Evolutionary conservation across 164 flowering plant genomes (phyloP).

Genomic region (Platanus orientalis): DNA sequence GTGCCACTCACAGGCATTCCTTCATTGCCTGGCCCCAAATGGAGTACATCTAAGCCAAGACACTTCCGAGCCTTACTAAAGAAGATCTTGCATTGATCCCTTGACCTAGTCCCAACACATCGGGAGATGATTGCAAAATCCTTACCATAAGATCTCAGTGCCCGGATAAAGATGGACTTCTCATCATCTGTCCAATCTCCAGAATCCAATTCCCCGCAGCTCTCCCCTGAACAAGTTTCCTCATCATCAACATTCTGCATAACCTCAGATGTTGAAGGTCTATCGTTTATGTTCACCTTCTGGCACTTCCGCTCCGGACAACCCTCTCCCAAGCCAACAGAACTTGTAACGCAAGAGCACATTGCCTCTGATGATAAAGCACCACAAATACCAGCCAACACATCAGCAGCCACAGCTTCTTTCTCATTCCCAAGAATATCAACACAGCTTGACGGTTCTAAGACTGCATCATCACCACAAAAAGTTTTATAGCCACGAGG

Average conservation of each 20-base stretch:
- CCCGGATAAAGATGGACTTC: slow-evolving; percentile 63
- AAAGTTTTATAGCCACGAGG: slow-evolving; percentile 15
- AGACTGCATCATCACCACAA: slow-evolving; percentile 21
- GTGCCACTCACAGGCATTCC: slow-evolving; percentile 40
- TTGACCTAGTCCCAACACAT: slow-evolving; percentile 59
- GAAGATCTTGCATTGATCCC: slow-evolving; percentile 82
- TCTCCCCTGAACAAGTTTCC: slow-evolving; percentile 83
- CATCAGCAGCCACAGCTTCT: slow-evolving; percentile 81
- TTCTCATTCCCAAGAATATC: slow-evolving; percentile 45
- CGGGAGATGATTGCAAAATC: slow-evolving; percentile 75
- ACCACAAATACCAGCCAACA: slow-evolving; percentile 81
- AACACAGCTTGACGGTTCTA: slow-evolving; percentile 34
- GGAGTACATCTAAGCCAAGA: slow-evolving; percentile 68
- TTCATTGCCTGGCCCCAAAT: slow-evolving; percentile 28
- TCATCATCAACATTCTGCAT: slow-evolving; percentile 59
- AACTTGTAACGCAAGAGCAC: slow-evolving; percentile 82
- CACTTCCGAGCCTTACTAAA: slow-evolving; percentile 87
- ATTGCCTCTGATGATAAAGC: slow-evolving; percentile 88
- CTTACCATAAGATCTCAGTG: slow-evolving; percentile 67
- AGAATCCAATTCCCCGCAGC: slow-evolving; percentile 77
- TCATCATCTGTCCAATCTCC: slow-evolving; percentile 95
- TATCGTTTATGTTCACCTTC: slow-evolving; percentile 28
- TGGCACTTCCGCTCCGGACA: slow-evolving; percentile 42
- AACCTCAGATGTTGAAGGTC: slow-evolving; percentile 52
- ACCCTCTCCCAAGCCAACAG: slow-evolving; percentile 64